These are phyloP conservation scores for Aristolochia fimbriata DNA, from an alignment of 164 flowering plant species.

Conservation along the genomic window DNA sequence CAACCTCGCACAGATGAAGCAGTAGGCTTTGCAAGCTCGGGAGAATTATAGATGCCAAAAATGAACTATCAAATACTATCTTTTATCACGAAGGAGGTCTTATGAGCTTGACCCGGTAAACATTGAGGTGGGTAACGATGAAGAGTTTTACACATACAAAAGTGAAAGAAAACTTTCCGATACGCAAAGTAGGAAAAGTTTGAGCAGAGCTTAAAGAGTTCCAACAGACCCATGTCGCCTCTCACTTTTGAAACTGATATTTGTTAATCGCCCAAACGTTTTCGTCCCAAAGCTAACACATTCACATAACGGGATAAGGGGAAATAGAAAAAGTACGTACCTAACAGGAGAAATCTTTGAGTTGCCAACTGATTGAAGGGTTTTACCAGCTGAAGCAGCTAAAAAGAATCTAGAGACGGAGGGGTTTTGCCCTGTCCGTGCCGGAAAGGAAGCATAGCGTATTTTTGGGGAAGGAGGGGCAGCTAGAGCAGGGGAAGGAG, in stretches of 20 bases:
- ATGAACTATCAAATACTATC: too few relatives aligned
- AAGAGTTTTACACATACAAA: not conserved
- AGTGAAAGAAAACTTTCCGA: not conserved
- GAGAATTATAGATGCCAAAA: too few relatives aligned
- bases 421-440: not conserved
- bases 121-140: not conserved
- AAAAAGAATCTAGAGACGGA: not conserved
- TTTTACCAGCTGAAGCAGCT: slow-evolving; percentile 11
- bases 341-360: slow-evolving; percentile 21
- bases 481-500: slow-evolving; percentile 22
- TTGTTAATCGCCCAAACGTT: not conserved
- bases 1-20: too few relatives aligned
- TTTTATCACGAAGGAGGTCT: not conserved
- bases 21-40: too few relatives aligned
- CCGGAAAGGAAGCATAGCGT: slow-evolving; percentile 1
- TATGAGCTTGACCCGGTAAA: not conserved
- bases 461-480: slow-evolving; percentile 3
- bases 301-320: not conserved
- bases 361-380: slow-evolving; percentile 18
- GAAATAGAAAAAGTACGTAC: slow-evolving; percentile 19
- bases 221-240: not conserved
- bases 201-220: not conserved
- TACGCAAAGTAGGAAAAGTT: not conserved
- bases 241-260: not conserved
- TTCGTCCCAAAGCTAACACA: not conserved